Evolutionary conservation across 1,139 yeast species (phyloP), one percentile per base, ranked within the genome.

Genomic region (Tardiomyces depauwii): DNA sequence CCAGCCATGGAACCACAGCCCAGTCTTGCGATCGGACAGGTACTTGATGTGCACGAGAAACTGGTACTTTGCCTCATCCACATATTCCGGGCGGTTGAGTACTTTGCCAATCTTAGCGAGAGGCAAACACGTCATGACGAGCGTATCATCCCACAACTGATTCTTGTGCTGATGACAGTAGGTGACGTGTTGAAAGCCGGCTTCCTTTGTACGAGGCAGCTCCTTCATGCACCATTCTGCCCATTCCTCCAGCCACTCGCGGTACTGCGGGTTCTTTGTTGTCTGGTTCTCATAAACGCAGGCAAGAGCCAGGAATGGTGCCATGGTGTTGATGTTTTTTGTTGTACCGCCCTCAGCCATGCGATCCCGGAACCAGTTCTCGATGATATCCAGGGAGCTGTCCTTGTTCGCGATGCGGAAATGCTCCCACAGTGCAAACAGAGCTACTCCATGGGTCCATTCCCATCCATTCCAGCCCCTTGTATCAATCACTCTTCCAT

Each of bases 391-490:
- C 46, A 65, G 53, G 5, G 59, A 54, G 39, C 52, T 39, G 7
- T 45, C 47, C 41, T 60, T 52, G 23, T 55, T 57, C 18, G 64
- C 63, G 36, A 62, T 52, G 30, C 57, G 58, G 47, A 60, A 61
- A 51, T 62, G 65, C 43, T 64, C 65, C 68, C 69, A 65, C 61
- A 65, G 59, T 11, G 69, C 69, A 46, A 64, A 63, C 40, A 65
- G 11, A 14, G 36, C 36, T 13, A 30, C 61, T 4, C 68, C 68
- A 44, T 64, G 67, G 28, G 67, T 62, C 68, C 68, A 64, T 49
- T 64, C 68, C 68, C 69, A 65, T 12, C 65, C 67, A 6, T 63
- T 60, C 69, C 69, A 65, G n/a, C 66, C 66, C 48, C 63, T 64
- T 44, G 67, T 64, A 48, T 65, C 69, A 38, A 64, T 63, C 43